phyloP scores from a whole-genome alignment of 495 filamentous ascomycete genomes.

The Hypoxylon fragiforme region DNA sequence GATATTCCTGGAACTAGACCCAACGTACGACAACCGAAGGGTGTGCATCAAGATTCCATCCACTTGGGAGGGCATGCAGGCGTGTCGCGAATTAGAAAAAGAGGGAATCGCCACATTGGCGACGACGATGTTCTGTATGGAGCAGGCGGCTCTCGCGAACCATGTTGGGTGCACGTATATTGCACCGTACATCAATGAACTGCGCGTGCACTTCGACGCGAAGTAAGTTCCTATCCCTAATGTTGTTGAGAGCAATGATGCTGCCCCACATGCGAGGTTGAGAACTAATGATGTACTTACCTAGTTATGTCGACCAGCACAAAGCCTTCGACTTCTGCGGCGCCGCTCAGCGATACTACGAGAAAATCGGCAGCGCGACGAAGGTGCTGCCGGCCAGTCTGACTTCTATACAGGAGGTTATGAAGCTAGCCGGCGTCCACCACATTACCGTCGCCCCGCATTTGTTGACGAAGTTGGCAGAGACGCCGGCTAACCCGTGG shows the following conservation, averaged over 20 bases:
- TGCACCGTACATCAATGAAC: slow-evolving; percentile 66
- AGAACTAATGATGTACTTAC: slow-evolving; percentile 1
- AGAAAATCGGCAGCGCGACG: slow-evolving; percentile 45
- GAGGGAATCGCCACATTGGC: slow-evolving; percentile 59
- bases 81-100: slow-evolving; percentile 59
- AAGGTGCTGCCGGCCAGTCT: slow-evolving; percentile 61
- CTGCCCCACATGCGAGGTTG: too few relatives aligned
- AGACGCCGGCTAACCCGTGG: slow-evolving; percentile 41
- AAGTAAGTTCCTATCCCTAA: too few relatives aligned
- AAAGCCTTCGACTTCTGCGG: slow-evolving; percentile 55
- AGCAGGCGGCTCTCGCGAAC: slow-evolving; percentile 60
- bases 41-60: slow-evolving; percentile 66
- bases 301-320: slow-evolving; percentile 50
- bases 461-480: slow-evolving; percentile 52
- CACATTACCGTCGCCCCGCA: slow-evolving; percentile 61
- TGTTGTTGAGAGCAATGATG: too few relatives aligned
- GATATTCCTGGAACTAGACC: slow-evolving; percentile 53
- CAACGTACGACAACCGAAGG: slow-evolving; percentile 50
- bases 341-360: slow-evolving; percentile 58
- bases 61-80: slow-evolving; percentile 67
- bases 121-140: slow-evolving; percentile 63
- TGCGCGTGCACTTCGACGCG: slow-evolving; percentile 62
- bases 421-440: slow-evolving; percentile 58
- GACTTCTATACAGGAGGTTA: slow-evolving; percentile 59
- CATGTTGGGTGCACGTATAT: slow-evolving; percentile 62